phyloP scores from a whole-genome alignment of 805 yeast species.

The Schwanniomyces polymorphus region DNA sequence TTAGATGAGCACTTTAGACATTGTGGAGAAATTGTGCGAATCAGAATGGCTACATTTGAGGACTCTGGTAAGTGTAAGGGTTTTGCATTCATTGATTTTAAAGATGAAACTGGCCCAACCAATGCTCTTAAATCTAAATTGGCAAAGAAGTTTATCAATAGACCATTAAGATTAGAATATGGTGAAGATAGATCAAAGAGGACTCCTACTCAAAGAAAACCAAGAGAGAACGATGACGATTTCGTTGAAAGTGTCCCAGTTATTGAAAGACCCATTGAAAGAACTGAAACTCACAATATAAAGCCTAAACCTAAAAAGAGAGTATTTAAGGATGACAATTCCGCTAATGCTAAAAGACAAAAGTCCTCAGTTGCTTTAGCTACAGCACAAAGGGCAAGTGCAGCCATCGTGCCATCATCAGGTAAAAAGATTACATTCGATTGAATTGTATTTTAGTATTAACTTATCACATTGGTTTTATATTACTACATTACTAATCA shows the following conservation, averaged over 20 bases:
- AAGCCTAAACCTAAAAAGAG: slow-evolving; percentile 14
- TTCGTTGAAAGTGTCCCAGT: slow-evolving; percentile 6
- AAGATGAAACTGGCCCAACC: slow-evolving; percentile 77
- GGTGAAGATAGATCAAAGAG: slow-evolving; percentile 94
- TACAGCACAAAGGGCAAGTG: slow-evolving; percentile 82
- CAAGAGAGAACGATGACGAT: slow-evolving; percentile 4
- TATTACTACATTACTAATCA: neutral
- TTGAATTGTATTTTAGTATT: slow-evolving; percentile 14
- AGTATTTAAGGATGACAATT: slow-evolving; percentile 11
- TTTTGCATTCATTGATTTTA: slow-evolving; percentile 88
- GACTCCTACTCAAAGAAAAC: slow-evolving; percentile 33
- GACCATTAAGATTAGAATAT: slow-evolving; percentile 81
- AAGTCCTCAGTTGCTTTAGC: slow-evolving; percentile 87
- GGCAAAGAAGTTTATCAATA: slow-evolving; percentile 64
- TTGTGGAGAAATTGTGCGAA: slow-evolving; percentile 81
- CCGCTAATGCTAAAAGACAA: slow-evolving; percentile 47
- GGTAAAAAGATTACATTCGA: slow-evolving; percentile 84
- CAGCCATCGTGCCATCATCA: slow-evolving; percentile 84
- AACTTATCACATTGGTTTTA: neutral
- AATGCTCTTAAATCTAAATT: slow-evolving; percentile 73
- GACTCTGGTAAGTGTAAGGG: slow-evolving; percentile 97
- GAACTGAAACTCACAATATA: neutral
- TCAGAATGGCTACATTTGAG: slow-evolving; percentile 98
- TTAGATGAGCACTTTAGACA: slow-evolving; percentile 82
- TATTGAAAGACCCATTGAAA: neutral